Base-by-base conservation (phyloP, 2,329 filamentous ascomycete species). In the Penicillium sp. region DNA sequence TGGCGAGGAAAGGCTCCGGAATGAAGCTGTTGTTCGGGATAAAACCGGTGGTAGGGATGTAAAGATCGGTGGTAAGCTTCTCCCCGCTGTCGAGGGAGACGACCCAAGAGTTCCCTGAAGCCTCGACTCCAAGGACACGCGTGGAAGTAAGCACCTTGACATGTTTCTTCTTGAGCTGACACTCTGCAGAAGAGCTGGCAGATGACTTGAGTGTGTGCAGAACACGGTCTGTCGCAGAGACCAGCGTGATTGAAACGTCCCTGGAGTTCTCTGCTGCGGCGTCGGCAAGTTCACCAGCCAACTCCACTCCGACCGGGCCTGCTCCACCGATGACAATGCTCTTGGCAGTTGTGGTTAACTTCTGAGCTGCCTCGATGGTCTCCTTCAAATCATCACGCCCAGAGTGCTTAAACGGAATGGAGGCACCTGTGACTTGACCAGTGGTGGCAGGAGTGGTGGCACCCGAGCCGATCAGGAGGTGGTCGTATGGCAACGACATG, bases 381-480 rank as follows among this genome's bases (percentile, higher is more conserved):
- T 67, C 47, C 47, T 67, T 60, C 11, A 80, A 62, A 49, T 73
- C 64, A 47, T 76, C 70, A 19, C 51, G 79, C 33, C 72, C 75
- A 43, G 78, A 75, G 13, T 76, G 68, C 25, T 80, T 81, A 51
- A 81, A 77, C 16, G 75, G 75, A 6, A 76, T 58, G 10, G 60
- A 58, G 9, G 61, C 60, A 4, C 69, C 67, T 73, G 54, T 62
- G 74, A 57, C 46, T 25, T 60, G 53, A 44, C 65, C 66, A 3
- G 77, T 70, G 0, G 78, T 73, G 26, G 78, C 73, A 10, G 75
- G 69, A 1, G 83, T 81, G 13, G 67, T 76, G 39, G 80, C 79
- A 8, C 84, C 84, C 1, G 83, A 84, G 9, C 83, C 82, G 57
- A 86, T 80, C 49, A 86, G 73, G 3, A 86, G 74, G n/a, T 81